Conservation (phyloP, 2,329 filamentous ascomycete genomes). For the Tricladium varicosporioides region DNA sequence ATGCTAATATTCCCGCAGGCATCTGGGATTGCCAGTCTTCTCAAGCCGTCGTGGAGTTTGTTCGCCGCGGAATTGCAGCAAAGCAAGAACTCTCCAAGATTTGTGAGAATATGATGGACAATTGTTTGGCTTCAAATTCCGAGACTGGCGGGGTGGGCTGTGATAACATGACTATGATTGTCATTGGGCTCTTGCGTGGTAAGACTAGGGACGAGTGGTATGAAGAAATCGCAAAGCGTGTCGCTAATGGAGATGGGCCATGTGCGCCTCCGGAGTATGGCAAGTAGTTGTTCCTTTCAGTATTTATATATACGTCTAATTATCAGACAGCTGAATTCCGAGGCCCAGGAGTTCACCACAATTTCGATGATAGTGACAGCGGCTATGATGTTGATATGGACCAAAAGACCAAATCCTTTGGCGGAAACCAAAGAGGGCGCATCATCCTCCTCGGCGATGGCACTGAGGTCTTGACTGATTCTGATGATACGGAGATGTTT, state of each 20-base stretch:
- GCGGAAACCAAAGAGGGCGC: conserved; percentile 71
- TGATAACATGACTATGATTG: conserved; percentile 99
- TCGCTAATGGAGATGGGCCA: conserved; percentile 94
- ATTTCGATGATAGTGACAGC: conserved; percentile 76
- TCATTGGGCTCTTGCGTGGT: conserved; percentile 85
- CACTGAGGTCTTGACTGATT: conserved; percentile 86
- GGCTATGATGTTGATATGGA: conserved; percentile 75
- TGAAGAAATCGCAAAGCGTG: conserved; percentile 87
- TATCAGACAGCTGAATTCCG: conserved; percentile 71
- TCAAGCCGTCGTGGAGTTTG: conserved; percentile 95
- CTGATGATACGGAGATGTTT: conserved; percentile 90
- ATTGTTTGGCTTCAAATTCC: conserved; percentile 95
- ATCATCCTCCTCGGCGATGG: conserved; percentile 96
- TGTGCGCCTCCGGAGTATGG: conserved; percentile 99
- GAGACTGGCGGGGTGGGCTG: conserved; percentile 97
- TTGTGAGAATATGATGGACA: conserved; percentile 99
- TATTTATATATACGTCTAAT: conserved; percentile 25
- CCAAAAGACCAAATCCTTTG: conserved; percentile 60
- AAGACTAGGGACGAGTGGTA: conserved; percentile 98
- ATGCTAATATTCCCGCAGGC: conserved; percentile 52
- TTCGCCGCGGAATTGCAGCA: conserved; percentile 90
- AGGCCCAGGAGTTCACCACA: conserved; percentile 77
- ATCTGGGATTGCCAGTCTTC: conserved; percentile 99
- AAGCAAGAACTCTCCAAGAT: conserved; percentile 94
- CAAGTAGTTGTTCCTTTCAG: conserved; percentile 44